phyloP scores from a whole-genome alignment of 768 basidiomycete species.

The Tephrocybe rancida region DNA sequence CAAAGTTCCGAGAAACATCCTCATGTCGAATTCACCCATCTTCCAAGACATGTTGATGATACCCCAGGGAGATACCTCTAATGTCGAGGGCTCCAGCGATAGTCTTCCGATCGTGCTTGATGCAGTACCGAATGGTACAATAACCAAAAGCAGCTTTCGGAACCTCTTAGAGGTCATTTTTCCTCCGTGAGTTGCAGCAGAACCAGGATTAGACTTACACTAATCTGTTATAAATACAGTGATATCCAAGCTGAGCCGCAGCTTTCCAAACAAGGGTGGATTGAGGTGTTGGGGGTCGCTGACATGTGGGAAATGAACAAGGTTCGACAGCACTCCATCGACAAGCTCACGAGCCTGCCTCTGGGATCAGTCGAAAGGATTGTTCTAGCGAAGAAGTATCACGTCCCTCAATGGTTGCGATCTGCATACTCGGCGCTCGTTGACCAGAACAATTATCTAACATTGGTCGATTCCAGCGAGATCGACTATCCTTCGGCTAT shows the following conservation, averaged over 20 bases:
- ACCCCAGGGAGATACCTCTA: conserved; percentile 2
- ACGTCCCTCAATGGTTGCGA: conserved; percentile 19
- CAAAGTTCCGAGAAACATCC: conserved; percentile 13
- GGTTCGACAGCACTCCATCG: conserved; percentile 12
- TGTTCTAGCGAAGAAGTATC: conserved; percentile 11
- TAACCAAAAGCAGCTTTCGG: conserved; percentile 17
- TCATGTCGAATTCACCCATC: conserved; percentile 12
- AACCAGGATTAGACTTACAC: no score
- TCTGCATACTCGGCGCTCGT: conserved; percentile 13
- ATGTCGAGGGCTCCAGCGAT: conserved; percentile 10
- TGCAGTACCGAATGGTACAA: no score
- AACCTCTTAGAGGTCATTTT: conserved; percentile 13
- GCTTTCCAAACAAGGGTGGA: conserved; percentile 15
- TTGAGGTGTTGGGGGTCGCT: conserved; percentile 15
- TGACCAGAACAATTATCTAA: not conserved
- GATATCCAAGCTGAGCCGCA: conserved; percentile 2
- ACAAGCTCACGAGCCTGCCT: conserved; percentile 2
- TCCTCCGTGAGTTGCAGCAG: conserved; percentile 17
- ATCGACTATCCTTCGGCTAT: conserved; percentile 14
- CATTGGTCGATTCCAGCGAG: conserved; percentile 6
- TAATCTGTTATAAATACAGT: conserved; percentile 1
- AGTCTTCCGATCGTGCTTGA: conserved; percentile 12
- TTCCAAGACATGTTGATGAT: conserved; percentile 19
- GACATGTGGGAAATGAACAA: conserved; percentile 19
- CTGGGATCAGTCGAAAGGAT: conserved; percentile 7